A percentile compares a stretch with the other conserved stretches of the same genome.
phyloP scores from a whole-genome alignment of 148 eudicot genomes.

The Diospyros lotus region DNA sequence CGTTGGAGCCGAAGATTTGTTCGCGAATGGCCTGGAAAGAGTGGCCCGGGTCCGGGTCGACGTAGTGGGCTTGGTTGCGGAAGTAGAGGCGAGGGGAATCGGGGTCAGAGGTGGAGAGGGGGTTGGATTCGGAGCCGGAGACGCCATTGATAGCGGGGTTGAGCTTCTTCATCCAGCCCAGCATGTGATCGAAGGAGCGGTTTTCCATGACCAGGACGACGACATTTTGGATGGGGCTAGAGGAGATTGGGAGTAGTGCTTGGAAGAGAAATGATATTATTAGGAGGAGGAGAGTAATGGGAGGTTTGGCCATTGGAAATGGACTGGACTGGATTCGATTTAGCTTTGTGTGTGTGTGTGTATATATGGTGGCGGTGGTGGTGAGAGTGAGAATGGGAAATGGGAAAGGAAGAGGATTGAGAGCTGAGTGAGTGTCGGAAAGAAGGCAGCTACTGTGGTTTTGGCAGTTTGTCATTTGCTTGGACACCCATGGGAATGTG shows the following conservation, averaged over 20 bases:
- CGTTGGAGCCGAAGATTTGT: conserved; percentile 70
- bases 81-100: conserved; percentile 32
- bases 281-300: too few species aligned
- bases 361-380: too few species aligned
- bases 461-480: too few species aligned
- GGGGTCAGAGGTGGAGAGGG: conserved; percentile 40
- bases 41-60: conserved; percentile 93
- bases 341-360: too few species aligned
- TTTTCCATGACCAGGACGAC: conserved; percentile 83
- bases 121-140: conserved; percentile 58
- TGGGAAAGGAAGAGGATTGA: too few species aligned
- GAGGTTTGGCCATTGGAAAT: too few species aligned
- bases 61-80: conserved; percentile 53
- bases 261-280: neutral
- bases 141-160: conserved; percentile 68
- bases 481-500: too few species aligned
- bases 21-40: conserved; percentile 80
- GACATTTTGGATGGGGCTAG: conserved; percentile 48
- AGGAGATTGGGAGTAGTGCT: neutral
- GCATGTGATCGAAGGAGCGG: conserved; percentile 87
- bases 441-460: too few species aligned
- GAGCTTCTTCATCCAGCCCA: conserved; percentile 78
- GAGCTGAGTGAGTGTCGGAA: too few species aligned
- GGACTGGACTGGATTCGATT: too few species aligned
- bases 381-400: too few species aligned